Conservation (phyloP, 2,329 filamentous ascomycete species). For the Gaeumannomyces tritici region DNA sequence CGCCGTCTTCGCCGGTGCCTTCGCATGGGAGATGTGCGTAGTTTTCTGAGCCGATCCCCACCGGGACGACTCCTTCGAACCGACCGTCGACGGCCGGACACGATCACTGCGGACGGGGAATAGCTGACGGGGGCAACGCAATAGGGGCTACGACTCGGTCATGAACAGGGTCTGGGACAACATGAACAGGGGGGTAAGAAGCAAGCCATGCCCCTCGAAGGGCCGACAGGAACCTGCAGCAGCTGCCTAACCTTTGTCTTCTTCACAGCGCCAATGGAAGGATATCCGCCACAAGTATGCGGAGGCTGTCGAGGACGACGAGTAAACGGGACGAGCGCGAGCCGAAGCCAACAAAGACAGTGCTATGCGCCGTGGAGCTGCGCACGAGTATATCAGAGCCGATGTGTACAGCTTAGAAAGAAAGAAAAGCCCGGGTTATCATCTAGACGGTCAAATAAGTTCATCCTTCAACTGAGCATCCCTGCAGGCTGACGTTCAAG, state of each 20-base stretch:
- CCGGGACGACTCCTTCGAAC: not conserved
- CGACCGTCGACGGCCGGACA: no score
- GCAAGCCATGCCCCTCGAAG: not conserved
- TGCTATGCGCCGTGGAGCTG: no score
- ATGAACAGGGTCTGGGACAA: constrained; percentile 86
- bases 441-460: not conserved
- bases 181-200: constrained; percentile 83
- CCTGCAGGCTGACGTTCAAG: not conserved
- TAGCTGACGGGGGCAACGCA: not conserved
- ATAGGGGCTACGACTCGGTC: constrained; percentile 70
- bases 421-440: not conserved
- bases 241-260: not conserved
- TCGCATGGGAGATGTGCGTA: constrained; percentile 87
- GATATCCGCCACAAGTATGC: constrained; percentile 91
- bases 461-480: not conserved
- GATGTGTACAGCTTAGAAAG: not conserved
- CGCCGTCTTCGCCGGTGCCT: constrained; percentile 77
- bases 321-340: constrained; percentile 29
- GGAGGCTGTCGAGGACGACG: constrained; percentile 58
- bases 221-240: not conserved
- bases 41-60: not conserved
- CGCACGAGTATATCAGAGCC: not conserved
- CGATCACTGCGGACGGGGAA: not conserved
- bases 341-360: not conserved
- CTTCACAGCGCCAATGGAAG: constrained; percentile 90